Conservation (phyloP, 2,329 filamentous ascomycete genomes). For the Myriosclerotinia duriaeana region DNA sequence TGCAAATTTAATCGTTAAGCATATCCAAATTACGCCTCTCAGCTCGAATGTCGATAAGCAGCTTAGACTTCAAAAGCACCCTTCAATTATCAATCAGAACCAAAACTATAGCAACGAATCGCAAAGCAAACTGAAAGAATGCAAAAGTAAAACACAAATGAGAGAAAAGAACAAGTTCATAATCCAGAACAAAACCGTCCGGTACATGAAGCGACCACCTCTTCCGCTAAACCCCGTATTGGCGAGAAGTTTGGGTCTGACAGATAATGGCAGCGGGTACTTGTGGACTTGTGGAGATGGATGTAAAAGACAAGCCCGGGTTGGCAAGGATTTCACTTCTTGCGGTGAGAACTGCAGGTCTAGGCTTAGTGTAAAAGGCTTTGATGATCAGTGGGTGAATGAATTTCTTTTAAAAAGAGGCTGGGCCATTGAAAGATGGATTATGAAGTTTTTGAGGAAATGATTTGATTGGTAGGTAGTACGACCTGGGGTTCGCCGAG, state of each 20-base stretch:
- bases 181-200: slow-evolving; percentile 5
- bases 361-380: slow-evolving; percentile 11
- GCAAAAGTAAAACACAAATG: not conserved
- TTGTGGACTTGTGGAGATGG: not conserved
- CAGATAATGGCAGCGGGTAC: slow-evolving; percentile 8
- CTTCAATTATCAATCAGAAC: not conserved
- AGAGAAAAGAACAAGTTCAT: not conserved
- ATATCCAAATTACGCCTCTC: not conserved
- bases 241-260: slow-evolving; percentile 1
- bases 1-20: not conserved
- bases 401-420: slow-evolving; percentile 14
- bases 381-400: not conserved
- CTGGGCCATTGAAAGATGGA: slow-evolving; percentile 11
- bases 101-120: not conserved
- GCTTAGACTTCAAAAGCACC: not conserved
- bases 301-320: not conserved
- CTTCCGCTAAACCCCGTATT: slow-evolving; percentile 12
- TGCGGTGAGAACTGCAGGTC: slow-evolving; percentile 23
- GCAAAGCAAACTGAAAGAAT: not conserved
- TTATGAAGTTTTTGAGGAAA: not conserved
- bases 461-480: slow-evolving; percentile 7
- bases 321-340: slow-evolving; percentile 8
- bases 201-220: slow-evolving; percentile 12
- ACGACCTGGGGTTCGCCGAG: slow-evolving; percentile 22
- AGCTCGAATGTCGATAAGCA: not conserved